A percentile compares a stretch with the other conserved stretches of the same genome.
Conservation (phyloP, 441 rosid genomes). For the Macaranga tanarius region DNA sequence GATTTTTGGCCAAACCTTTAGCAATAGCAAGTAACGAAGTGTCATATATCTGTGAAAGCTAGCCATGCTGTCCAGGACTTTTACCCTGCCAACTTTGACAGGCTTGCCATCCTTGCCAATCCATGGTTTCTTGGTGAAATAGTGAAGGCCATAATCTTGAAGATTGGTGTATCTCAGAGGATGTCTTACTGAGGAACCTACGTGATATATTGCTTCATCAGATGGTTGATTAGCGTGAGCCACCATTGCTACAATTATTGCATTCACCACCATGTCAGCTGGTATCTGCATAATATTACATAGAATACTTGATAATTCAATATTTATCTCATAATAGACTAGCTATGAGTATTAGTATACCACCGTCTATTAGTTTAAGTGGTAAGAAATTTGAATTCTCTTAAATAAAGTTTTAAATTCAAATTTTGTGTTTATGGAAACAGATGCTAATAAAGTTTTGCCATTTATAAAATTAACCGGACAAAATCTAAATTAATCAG, state of each 20-base stretch:
- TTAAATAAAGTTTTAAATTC: too few relatives aligned
- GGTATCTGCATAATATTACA: constrained; percentile 46
- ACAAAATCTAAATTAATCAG: too few relatives aligned
- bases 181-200: constrained; percentile 69
- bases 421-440: too few relatives aligned
- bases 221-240: constrained; percentile 44
- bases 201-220: constrained; percentile 50
- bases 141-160: constrained; percentile 44
- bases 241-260: constrained; percentile 57
- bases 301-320: too few relatives aligned
- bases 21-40: constrained; percentile 55
- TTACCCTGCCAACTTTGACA: constrained; percentile 56
- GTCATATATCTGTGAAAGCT: constrained; percentile 74
- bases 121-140: constrained; percentile 75
- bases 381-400: too few relatives aligned
- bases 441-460: too few relatives aligned
- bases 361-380: too few relatives aligned
- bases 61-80: constrained; percentile 53
- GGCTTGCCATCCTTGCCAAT: constrained; percentile 76
- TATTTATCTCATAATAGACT: too few relatives aligned
- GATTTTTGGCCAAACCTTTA: constrained; percentile 49
- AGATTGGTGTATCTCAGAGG: constrained; percentile 50
- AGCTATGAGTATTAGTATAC: too few relatives aligned
- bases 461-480: too few relatives aligned
- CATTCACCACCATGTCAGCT: constrained; percentile 91